A percentile compares a stretch with the other conserved stretches of the same genome.
phyloP scores from a whole-genome alignment of 345 rosid species.

The Kandelia obovata region DNA sequence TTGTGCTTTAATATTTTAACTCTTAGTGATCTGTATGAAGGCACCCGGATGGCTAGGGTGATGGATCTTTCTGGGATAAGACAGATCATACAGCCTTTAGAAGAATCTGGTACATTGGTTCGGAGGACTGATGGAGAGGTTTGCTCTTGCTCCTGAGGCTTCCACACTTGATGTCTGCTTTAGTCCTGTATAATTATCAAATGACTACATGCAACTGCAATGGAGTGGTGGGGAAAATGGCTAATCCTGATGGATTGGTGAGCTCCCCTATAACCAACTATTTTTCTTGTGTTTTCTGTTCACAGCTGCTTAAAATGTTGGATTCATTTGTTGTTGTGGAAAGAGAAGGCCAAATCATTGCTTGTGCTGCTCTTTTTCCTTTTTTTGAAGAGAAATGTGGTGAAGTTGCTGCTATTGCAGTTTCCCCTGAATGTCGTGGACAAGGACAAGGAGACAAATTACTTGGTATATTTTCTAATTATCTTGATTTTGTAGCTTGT shows the following conservation, averaged over 20 bases:
- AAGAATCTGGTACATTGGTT: constrained; percentile 66
- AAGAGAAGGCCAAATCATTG: constrained; percentile 89
- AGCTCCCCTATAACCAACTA: constrained; percentile 4
- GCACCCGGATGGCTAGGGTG: constrained; percentile 68
- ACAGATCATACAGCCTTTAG: constrained; percentile 64
- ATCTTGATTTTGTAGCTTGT: neutral
- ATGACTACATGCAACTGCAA: neutral
- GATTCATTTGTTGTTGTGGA: constrained; percentile 71
- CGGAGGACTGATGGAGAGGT: constrained; percentile 80
- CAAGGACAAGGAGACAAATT: constrained; percentile 97
- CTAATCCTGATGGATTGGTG: neutral
- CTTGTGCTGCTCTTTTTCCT: constrained; percentile 90
- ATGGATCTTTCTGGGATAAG: constrained; percentile 73
- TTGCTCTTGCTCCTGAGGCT: neutral
- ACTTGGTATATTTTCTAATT: constrained; percentile 48
- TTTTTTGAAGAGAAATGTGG: constrained; percentile 77
- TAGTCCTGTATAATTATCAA: neutral
- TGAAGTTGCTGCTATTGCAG: constrained; percentile 92
- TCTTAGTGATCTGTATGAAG: constrained; percentile 84
- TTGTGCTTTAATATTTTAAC: constrained; percentile 10
- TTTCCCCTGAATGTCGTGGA: constrained; percentile 86
- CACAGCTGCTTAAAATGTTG: constrained; percentile 62
- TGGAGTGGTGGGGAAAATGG: neutral
- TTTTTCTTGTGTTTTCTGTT: constrained; percentile 14
- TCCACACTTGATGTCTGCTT: neutral